These are phyloP conservation scores for Nemania sp. DNA, from an alignment of 2,329 filamentous ascomycete genomes.

Conservation along the genomic window DNA sequence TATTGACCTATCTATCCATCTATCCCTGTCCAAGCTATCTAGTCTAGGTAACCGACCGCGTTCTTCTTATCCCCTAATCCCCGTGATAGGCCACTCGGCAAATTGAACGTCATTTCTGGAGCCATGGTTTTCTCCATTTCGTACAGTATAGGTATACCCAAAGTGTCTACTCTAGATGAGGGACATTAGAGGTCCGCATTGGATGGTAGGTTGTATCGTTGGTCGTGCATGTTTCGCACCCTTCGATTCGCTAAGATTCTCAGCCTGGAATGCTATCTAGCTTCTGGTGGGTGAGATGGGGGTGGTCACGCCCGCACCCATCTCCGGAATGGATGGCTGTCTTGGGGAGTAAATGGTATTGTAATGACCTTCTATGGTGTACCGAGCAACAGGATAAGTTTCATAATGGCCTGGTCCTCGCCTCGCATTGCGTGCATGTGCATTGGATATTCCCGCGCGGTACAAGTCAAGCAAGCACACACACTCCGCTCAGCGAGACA, in stretches of 20 bases:
- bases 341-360: slow-evolving; percentile 10
- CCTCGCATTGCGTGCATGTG: slow-evolving; percentile 36
- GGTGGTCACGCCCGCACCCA: background rate
- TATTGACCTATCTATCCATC: slow-evolving; percentile 8
- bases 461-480: slow-evolving; percentile 6
- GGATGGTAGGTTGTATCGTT: background rate
- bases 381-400: slow-evolving; percentile 32
- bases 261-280: background rate
- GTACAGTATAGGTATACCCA: slow-evolving; percentile 25
- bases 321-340: slow-evolving; percentile 22
- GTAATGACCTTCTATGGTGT: slow-evolving; percentile 20
- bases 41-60: slow-evolving; percentile 16
- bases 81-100: slow-evolving; percentile 39
- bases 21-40: slow-evolving; percentile 23
- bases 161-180: slow-evolving; percentile 7
- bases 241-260: slow-evolving; percentile 29
- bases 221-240: background rate
- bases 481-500: slow-evolving; percentile 31
- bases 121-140: slow-evolving; percentile 35
- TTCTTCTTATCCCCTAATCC: slow-evolving; percentile 34
- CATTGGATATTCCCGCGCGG: slow-evolving; percentile 29
- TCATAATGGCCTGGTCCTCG: slow-evolving; percentile 22
- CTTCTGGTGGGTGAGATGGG: slow-evolving; percentile 18
- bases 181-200: slow-evolving; percentile 15
- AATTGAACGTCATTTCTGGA: slow-evolving; percentile 47